phyloP scores from a whole-genome alignment of 768 basidiomycete genomes.

The Leccinum imitatum region DNA sequence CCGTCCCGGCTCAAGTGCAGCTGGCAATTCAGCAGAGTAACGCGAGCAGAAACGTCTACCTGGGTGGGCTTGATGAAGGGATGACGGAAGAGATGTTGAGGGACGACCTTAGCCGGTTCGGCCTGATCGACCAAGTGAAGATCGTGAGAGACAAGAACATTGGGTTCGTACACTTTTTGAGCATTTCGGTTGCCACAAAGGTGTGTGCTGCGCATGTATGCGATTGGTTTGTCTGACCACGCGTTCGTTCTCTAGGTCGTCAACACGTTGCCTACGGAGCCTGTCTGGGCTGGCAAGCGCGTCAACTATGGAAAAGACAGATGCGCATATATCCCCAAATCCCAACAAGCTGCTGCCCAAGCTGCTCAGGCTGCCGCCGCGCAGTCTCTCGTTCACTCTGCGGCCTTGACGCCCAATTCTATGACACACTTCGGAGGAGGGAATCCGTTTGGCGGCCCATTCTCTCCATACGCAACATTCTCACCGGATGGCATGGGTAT shows the following conservation, averaged over 20 bases:
- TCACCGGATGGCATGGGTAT: slow-evolving; percentile 40
- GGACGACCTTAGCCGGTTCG: slow-evolving; percentile 90
- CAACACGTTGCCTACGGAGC: slow-evolving; percentile 86
- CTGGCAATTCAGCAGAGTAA: slow-evolving; percentile 89
- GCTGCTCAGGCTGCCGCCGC: slow-evolving; percentile 87
- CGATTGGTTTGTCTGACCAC: slow-evolving; percentile 1
- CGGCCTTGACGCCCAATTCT: slow-evolving; percentile 35
- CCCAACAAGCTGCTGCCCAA: slow-evolving; percentile 85
- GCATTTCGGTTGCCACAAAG: slow-evolving; percentile 94
- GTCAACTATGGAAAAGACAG: slow-evolving; percentile 99
- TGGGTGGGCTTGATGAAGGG: slow-evolving; percentile 88
- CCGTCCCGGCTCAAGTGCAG: slow-evolving; percentile 82
- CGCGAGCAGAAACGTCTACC: slow-evolving; percentile 94
- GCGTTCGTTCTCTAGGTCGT: slow-evolving; percentile 65
- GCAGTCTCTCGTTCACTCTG: slow-evolving; percentile 59
- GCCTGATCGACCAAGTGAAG: slow-evolving; percentile 98
- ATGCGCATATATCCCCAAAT: slow-evolving; percentile 96
- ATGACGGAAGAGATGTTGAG: slow-evolving; percentile 90
- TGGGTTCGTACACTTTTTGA: slow-evolving; percentile 97
- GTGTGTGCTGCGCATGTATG: slow-evolving; percentile 40
- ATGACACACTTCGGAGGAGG: slow-evolving; percentile 32
- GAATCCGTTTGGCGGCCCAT: slow-evolving; percentile 36
- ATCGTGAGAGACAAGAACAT: slow-evolving; percentile 99
- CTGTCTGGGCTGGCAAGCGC: slow-evolving; percentile 91
- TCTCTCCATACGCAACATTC: slow-evolving; percentile 52